Evolutionary conservation across 2,329 filamentous ascomycete species (phyloP).

Genomic region (Fonsecaea pugnacius): DNA sequence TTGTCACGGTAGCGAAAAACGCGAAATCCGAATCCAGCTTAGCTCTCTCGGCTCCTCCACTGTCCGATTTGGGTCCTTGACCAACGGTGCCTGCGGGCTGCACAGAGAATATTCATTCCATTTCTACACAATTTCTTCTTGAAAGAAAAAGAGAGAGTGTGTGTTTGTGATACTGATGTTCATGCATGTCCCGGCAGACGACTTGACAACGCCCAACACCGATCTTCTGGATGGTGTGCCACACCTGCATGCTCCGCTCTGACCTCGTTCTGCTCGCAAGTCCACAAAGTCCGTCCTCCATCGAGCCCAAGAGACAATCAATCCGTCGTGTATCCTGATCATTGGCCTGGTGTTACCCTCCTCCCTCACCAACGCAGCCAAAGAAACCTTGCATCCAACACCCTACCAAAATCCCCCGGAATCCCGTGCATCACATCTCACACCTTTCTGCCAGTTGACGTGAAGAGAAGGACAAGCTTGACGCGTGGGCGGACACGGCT

Average conservation of each 20-base stretch:
- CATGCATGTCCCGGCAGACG: not conserved
- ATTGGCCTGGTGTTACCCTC: conserved; percentile 24
- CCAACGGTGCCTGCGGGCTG: not conserved
- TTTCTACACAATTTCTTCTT: not conserved
- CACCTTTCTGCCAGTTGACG: conserved; percentile 1
- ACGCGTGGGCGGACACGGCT: conserved; percentile 10
- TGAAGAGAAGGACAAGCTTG: conserved; percentile 8
- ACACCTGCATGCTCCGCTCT: conserved; percentile 4
- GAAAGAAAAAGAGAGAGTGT: not conserved
- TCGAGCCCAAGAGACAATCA: conserved; percentile 5
- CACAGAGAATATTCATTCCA: not conserved
- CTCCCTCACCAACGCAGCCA: conserved; percentile 23
- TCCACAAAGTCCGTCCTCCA: not conserved
- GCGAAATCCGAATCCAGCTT: not conserved
- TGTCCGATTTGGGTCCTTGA: not conserved
- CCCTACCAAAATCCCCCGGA: not conserved
- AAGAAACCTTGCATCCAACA: conserved; percentile 6
- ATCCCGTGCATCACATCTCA: not conserved
- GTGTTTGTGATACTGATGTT: not conserved
- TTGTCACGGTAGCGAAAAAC: conserved; percentile 4
- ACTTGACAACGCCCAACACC: not conserved
- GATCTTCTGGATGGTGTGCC: conserved; percentile 1
- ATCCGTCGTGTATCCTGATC: conserved; percentile 19
- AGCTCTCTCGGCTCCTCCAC: not conserved
- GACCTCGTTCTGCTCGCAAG: not conserved